Evolutionary conservation across 2,329 filamentous ascomycete species (phyloP).

Genomic region (Xylaria sp.): DNA sequence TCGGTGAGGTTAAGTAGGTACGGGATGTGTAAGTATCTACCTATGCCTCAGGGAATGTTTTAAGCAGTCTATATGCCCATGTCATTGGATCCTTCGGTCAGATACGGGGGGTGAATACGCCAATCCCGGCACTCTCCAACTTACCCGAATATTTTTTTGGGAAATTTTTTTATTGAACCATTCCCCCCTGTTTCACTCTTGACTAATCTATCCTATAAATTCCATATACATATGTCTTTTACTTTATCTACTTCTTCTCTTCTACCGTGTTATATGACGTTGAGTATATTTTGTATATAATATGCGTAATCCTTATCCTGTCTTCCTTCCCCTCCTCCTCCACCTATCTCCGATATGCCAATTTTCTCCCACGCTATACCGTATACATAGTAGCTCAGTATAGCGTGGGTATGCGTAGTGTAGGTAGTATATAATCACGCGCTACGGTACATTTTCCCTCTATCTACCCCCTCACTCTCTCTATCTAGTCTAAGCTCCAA

Average conservation of each 20-base stretch:
- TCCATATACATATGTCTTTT: too few relatives aligned
- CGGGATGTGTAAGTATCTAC: neutral
- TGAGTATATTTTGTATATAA: neutral
- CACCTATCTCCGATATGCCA: neutral
- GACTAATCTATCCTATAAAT: neutral
- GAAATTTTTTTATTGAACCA: neutral
- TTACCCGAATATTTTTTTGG: slow-evolving; percentile 24
- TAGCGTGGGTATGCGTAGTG: neutral
- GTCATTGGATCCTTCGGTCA: slow-evolving; percentile 32
- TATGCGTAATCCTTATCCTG: neutral
- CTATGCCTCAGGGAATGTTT: slow-evolving; percentile 13
- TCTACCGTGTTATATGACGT: neutral
- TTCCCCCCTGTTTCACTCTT: neutral
- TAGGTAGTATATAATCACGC: slow-evolving; percentile 11
- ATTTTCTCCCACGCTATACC: neutral
- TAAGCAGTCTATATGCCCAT: slow-evolving; percentile 21
- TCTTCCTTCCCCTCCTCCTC: neutral
- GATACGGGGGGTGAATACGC: slow-evolving; percentile 23
- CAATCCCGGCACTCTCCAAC: slow-evolving; percentile 33
- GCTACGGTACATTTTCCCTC: slow-evolving; percentile 6
- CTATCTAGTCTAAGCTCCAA: slow-evolving; percentile 19
- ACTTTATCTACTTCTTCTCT: neutral
- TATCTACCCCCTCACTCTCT: neutral
- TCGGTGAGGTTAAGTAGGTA: slow-evolving; percentile 38
- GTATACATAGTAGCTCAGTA: neutral